Base-by-base conservation (phyloP, 2,329 filamentous ascomycete genomes). In the Kalmusia sp. region DNA sequence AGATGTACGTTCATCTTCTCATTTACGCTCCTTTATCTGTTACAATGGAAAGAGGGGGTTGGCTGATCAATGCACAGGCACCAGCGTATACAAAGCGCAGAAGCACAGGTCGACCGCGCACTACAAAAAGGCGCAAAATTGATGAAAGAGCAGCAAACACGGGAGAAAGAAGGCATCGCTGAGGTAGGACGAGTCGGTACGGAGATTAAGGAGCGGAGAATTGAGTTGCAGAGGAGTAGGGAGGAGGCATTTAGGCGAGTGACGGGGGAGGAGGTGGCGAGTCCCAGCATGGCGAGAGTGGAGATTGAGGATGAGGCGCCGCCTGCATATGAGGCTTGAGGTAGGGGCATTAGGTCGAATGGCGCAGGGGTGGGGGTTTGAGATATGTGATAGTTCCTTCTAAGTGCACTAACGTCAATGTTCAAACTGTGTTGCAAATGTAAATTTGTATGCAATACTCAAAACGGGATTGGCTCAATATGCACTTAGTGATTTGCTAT, bases 61-160 rank as follows among this genome's bases (percentile, higher is more conserved):
- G 8, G 28, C 6, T 6, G 22, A 15, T 7, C n/a, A n/a, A n/a
- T n/a, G n/a, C n/a, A 25, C 7, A 41, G 38, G 21, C 80, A 81
- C 55, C 74, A 81, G 11, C 77, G 82, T 65, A 80, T 86, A 54
- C 78, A 81, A 60, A 64, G 72, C 14, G 79, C 76, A 3, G 69
- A 73, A 34, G 49, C 48, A 22, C 72, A 79, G 48, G 52, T 71
- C 6, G 52, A 65, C 12, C 45, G 44, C 1, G 70, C 62, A 19
- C 51, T 57, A 2, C 48, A 59, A 12, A 57, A 49, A 17, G 63
- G 63, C 53, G 69, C 77, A 2, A 58, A 74, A 6, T 63, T 71
- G 38, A 76, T 77, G 34, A 60, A 67, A 17, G 53, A 65, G 0
- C 70, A 63, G 4, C 71, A 79, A 47, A 41, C 72, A 9, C 56